These are phyloP conservation scores for Pestalotiopsis sp. DNA, from an alignment of 2,329 filamentous ascomycete genomes.

Conservation along the genomic window DNA sequence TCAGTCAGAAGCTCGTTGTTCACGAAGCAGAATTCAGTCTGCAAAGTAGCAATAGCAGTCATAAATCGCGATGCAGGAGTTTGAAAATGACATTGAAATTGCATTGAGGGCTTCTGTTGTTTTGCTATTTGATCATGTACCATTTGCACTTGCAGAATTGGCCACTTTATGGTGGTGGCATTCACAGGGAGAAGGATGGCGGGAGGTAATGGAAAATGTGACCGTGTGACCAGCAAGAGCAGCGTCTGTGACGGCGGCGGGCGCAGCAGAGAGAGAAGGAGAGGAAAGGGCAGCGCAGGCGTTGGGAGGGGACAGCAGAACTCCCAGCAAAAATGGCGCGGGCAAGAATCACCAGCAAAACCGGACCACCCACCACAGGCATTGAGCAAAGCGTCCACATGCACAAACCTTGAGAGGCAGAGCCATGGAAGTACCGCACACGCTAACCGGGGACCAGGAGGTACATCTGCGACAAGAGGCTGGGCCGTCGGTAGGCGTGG, in stretches of 20 bases:
- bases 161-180: constrained; percentile 14
- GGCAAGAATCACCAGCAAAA: constrained; percentile 31
- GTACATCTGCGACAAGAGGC: constrained; percentile 21
- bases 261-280: constrained; percentile 13
- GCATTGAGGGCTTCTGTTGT: no score
- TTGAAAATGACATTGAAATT: no score
- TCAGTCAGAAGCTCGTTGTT: no score
- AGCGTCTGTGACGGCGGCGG: not conserved
- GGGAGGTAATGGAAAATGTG: constrained; percentile 9
- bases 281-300: constrained; percentile 14
- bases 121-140: no score
- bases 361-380: not conserved
- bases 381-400: not conserved
- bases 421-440: constrained; percentile 20
- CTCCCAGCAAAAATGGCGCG: constrained; percentile 26
- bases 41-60: no score
- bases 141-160: no score
- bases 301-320: constrained; percentile 17
- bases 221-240: not conserved
- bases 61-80: no score
- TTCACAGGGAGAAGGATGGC: no score
- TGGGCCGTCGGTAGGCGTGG: constrained; percentile 11
- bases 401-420: not conserved
- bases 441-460: constrained; percentile 31
- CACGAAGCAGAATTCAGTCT: no score